Percentiles rank a stretch among this genome's conserved stretches.
phyloP scores from a whole-genome alignment of 768 basidiomycete species.

The Tulasnella sp. region DNA sequence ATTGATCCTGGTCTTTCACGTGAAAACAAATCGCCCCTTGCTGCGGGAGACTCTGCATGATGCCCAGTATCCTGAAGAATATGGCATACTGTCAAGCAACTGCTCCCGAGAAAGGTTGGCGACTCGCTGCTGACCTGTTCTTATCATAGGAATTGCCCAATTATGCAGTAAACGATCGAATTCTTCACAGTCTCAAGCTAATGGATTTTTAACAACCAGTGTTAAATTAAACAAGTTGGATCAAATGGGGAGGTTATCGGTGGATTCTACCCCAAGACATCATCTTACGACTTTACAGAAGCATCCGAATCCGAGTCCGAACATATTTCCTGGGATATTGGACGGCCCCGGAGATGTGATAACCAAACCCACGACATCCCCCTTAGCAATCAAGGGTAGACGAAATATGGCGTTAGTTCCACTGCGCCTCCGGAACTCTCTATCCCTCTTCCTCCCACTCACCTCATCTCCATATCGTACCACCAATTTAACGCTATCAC shows the following conservation, averaged over 20 bases:
- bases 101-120: background rate
- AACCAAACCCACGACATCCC: conserved; percentile 26
- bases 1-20: background rate
- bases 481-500: conserved; percentile 79
- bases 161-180: background rate
- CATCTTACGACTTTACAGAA: conserved; percentile 12
- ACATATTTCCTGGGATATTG: background rate
- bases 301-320: background rate
- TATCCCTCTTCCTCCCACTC: conserved; percentile 35
- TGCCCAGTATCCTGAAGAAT: background rate
- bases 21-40: background rate
- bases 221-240: background rate
- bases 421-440: background rate
- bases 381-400: background rate
- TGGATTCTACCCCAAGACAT: background rate
- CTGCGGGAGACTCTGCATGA: background rate
- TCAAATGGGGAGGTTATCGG: background rate
- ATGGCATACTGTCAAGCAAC: background rate
- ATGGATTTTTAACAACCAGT: background rate
- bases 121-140: background rate
- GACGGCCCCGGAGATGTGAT: conserved; percentile 6
- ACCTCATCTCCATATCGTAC: conserved; percentile 77
- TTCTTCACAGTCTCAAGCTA: background rate
- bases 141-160: background rate
- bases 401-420: background rate